Conservation (phyloP, 768 basidiomycete genomes). For the Kwoniella botswanensis region DNA sequence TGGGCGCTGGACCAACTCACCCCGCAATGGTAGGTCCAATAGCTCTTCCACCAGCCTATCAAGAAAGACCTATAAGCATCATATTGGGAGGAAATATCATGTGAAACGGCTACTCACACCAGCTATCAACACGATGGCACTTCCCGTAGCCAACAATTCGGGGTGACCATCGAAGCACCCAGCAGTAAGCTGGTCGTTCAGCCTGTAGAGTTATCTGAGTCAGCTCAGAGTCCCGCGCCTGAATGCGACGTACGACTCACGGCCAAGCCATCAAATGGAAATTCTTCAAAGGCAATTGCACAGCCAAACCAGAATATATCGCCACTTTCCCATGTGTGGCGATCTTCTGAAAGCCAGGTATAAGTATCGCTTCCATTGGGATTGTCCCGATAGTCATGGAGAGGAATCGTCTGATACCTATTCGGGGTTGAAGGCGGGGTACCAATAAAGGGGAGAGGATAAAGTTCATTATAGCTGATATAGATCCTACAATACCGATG, state of each 20-base stretch:
- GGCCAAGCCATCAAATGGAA: constrained; percentile 3
- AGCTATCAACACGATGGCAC: constrained; percentile 40
- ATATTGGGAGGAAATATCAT: too few species aligned
- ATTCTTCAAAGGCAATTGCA: neutral
- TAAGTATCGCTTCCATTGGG: constrained; percentile 26
- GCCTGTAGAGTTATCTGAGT: neutral
- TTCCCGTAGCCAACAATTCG: constrained; percentile 40
- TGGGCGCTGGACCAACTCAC: constrained; percentile 12
- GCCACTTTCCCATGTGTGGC: constrained; percentile 23
- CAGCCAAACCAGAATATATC: constrained; percentile 21
- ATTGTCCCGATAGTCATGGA: constrained; percentile 15
- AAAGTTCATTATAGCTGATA: constrained; percentile 21
- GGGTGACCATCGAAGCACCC: constrained; percentile 42
- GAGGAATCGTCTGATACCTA: constrained; percentile 25
- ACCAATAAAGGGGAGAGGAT: constrained; percentile 30
- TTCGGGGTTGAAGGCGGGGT: constrained; percentile 27
- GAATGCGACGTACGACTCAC: constrained; percentile 2
- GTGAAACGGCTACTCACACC: constrained; percentile 25
- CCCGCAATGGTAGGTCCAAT: constrained; percentile 43
- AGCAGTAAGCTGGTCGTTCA: constrained; percentile 2
- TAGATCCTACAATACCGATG: neutral
- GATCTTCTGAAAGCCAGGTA: constrained; percentile 33
- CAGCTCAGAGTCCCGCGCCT: neutral
- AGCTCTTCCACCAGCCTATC: constrained; percentile 41
- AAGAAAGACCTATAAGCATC: too few species aligned